Base-by-base conservation (phyloP, 768 basidiomycete genomes). In the Pleurotus tuber-regium region DNA sequence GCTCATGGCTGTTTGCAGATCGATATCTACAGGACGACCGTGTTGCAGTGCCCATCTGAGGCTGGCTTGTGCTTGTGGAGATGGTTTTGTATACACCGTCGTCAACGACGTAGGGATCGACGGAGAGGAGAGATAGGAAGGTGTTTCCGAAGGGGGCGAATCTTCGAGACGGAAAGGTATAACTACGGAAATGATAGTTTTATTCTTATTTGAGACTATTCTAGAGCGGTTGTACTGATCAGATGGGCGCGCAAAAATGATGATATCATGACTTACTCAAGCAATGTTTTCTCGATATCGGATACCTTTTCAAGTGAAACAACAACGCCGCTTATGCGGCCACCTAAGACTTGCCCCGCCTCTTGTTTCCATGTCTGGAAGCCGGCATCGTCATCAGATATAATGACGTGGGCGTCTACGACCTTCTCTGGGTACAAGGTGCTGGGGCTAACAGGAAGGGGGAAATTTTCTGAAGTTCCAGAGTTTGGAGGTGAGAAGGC, bases 401-500 rank as follows among this genome's bases (percentile, higher is more conserved):
- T 62, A 12, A 78, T 68, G 55, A 90, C 80, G 61, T 86, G 78
- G 5, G 85, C 80, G 63, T 93, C 91, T 59, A 89, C 72, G 53
- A 92, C 72, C 18, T 66, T 66, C 7, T 69, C 68, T 0, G 91
- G 91, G 59, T 83, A 75, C 46, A 88, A 72, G 12, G 80, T 71
- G 59, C 76, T 83, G 2, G 90, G 87, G 52, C 83, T 86, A 18
- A 83, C 80, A 6, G 84, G 80, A 8, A 87, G 56, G 1, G 83
- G 86, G 62, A 89, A 90, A 1, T 70, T 70, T 39, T 89, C 88
- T 16, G 76, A 77, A 0, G 81, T 78, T 47, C 84, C 83, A 3
- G 84, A 74, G 66, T 78, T 86, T 21, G 87, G 86, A 0, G 87
- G 82, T 23, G 75, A 79, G 65, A 92, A 92, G 0, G 83, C 90